These are phyloP conservation scores for Setomelanomma holmii DNA, from an alignment of 2,329 filamentous ascomycete genomes.

Conservation along the genomic window DNA sequence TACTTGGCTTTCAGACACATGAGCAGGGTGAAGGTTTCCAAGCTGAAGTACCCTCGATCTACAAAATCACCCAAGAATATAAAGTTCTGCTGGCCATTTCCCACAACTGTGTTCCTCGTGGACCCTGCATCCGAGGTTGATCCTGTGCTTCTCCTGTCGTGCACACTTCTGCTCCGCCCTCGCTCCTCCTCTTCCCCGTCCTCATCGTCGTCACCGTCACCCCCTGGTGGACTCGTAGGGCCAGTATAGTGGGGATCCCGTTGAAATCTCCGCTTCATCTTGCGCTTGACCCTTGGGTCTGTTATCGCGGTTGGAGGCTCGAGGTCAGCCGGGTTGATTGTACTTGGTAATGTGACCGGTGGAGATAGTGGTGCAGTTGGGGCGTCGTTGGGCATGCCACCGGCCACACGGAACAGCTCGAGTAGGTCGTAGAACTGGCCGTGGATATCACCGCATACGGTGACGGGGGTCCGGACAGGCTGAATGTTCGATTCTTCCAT, in stretches of 20 bases:
- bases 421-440: constrained; percentile 98
- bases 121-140: constrained; percentile 51
- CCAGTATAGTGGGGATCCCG: constrained; percentile 62
- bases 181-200: constrained; percentile 59
- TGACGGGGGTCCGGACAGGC: constrained; percentile 95
- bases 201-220: constrained; percentile 56
- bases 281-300: constrained; percentile 84
- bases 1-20: constrained; percentile 77
- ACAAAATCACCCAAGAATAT: constrained; percentile 76
- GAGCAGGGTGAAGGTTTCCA: constrained; percentile 75
- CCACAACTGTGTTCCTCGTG: constrained; percentile 50
- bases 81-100: constrained; percentile 71
- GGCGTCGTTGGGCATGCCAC: constrained; percentile 88
- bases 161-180: constrained; percentile 54
- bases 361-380: constrained; percentile 68
- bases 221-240: constrained; percentile 56
- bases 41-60: constrained; percentile 75
- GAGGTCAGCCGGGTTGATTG: constrained; percentile 89
- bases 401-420: constrained; percentile 94
- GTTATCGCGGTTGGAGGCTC: constrained; percentile 90
- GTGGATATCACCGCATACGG: constrained; percentile 97
- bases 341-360: constrained; percentile 66
- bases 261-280: constrained; percentile 69
- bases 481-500: constrained; percentile 99
- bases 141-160: constrained; percentile 49